Conservation (phyloP, 2,329 filamentous ascomycete species). For the Paraphaeosphaeria minitans region DNA sequence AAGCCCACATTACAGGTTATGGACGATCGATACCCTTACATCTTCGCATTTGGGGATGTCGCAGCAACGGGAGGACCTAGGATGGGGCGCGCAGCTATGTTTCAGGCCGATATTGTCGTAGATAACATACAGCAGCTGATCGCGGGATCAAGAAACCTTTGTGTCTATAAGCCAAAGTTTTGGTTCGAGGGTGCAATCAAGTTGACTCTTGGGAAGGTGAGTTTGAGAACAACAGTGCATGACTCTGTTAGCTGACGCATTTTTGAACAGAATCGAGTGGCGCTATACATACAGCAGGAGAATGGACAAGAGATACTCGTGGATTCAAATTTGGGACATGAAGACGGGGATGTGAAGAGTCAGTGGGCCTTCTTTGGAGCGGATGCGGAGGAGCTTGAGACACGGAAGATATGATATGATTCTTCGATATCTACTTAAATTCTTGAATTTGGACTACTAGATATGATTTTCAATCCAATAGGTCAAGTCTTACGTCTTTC, state of each 20-base stretch:
- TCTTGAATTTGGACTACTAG: no score
- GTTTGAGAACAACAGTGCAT: neutral
- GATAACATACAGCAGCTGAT: conserved; percentile 60
- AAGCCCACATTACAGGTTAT: conserved; percentile 62
- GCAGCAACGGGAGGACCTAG: conserved; percentile 60
- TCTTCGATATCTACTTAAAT: neutral
- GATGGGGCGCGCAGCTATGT: conserved; percentile 58
- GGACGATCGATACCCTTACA: conserved; percentile 54
- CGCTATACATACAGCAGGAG: conserved; percentile 10
- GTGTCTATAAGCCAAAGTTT: conserved; percentile 17
- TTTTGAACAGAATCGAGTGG: neutral
- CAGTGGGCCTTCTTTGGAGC: conserved; percentile 18
- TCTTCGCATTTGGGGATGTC: conserved; percentile 70
- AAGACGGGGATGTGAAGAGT: conserved; percentile 16
- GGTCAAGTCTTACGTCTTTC: no score
- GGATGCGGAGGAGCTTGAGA: conserved; percentile 10
- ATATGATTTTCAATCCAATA: no score
- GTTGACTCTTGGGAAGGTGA: conserved; percentile 26
- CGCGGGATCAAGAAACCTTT: conserved; percentile 20
- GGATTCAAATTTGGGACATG: conserved; percentile 3
- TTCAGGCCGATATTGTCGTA: conserved; percentile 59
- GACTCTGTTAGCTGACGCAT: neutral
- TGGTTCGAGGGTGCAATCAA: conserved; percentile 26
- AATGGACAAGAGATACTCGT: conserved; percentile 14
- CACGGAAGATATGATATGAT: neutral